Evolutionary conservation across 805 yeast genomes (phyloP), one percentile per base, ranked within the genome.

Genomic region (Metschnikowia koreensis): DNA sequence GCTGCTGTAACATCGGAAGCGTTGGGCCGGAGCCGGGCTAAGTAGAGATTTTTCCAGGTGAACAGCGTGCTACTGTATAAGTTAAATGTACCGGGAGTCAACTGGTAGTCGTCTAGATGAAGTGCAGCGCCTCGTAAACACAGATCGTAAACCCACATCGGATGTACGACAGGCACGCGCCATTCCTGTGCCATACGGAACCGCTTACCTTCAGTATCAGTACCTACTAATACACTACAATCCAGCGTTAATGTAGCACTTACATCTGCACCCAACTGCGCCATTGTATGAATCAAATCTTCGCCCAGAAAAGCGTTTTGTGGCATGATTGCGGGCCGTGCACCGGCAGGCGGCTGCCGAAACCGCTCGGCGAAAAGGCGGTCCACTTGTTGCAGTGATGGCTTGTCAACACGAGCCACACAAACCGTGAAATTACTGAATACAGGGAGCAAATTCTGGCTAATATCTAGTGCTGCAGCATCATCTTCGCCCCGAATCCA

Each of bases 401-500:
- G 62, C 34, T 53, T 52, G 38, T 64, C 68, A 59, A 69, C 52
- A 58, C 73, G 66, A 1, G 82, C 77, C 31, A 81, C 60, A 57
- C 84, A 81, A 15, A 79, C 62, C 7, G 67, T 62, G 46, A 76
- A 60, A n/a, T 73, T 72, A 31, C 74, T 69, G 56, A 83, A 83
- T 0, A 79, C 67, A 0, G 76, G 75, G 54, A 82, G 56, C 33
- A 56, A 31, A 48, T 67, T 68, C 26, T 56, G 52, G 46, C 58
- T 54, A 17, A 68, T 48, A 28, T 59, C 60, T 13, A 70, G 47
- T 12, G 65, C 65, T 10, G 70, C 53, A 44, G 65, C 65, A 10
- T 69, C 53, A 44, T 75, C 79, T 22, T 73, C 76, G 33, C 86
- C 87, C 22, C 68, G 59, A 11, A 74, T 60, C 91, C 90, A 87